Base-by-base conservation (phyloP, 164 flowering plant genomes). In the Berberis vulgaris region DNA sequence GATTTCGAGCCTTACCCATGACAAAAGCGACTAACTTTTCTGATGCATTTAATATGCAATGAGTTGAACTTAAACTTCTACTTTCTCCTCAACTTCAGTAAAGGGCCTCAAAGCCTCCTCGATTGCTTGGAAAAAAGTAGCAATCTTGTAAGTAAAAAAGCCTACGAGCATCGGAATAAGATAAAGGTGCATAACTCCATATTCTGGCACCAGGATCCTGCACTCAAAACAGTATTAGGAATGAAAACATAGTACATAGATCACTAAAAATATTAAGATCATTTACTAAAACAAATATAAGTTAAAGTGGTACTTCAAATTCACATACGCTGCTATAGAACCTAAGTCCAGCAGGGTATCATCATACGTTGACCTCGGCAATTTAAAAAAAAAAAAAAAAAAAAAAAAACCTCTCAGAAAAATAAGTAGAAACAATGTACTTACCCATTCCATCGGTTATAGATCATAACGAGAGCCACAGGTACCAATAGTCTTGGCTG, bases 141-240 rank as follows among this genome's bases (percentile, higher is more conserved):
- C 95, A 60, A 89, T 72, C 81, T 94, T 94, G 83, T 89, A 91
- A 6, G 97, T 89, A 77, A 94, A 94, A 68, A 88, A 91, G 8
- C 97, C 96, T n/a, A 89, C 91, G 41, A 94, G 79, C 90, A 91
- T 89, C 6, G 96, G 95, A 74, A 89, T 87, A 82, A 91, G 79
- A 55, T 91, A 85, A 45, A 91, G 75, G 69, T 78, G 91, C 90
- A 91, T 81, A 45, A 82, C 68, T 53, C 96, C 96, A 66, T 84
- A 91, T 60, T 91, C 83, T 49, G 95, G 95, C 62, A 84, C 91
- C 42, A 83, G 68, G 49, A 89, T 78, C 77, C 97, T 88, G 84
- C 77, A 73, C 7, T 59, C 63, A 70, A 61, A 43, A n/a, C 10
- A 64, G 43, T n/a, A 42, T 47, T 26, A 26, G 26, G 26, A 26